Percentiles rank a stretch among this genome's conserved stretches.
phyloP scores from a whole-genome alignment of 768 basidiomycete genomes.

The Asterophora lycoperdoides region DNA sequence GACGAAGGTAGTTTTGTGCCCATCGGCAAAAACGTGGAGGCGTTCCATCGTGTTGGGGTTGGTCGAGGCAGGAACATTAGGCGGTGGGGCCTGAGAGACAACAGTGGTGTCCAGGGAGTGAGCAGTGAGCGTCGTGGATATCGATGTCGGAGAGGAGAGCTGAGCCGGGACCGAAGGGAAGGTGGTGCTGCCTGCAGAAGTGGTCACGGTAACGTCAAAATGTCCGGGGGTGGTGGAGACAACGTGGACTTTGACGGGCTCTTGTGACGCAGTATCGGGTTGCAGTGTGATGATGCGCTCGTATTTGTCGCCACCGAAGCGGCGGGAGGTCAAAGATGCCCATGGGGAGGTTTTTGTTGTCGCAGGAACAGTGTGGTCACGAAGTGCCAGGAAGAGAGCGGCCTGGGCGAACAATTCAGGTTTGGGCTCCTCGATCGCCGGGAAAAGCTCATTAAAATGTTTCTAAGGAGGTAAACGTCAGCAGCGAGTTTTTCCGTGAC shows the following conservation, averaged over 20 bases:
- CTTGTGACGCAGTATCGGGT: constrained; percentile 42
- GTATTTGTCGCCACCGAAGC: constrained; percentile 74
- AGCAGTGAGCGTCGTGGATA: constrained; percentile 51
- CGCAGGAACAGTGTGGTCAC: constrained; percentile 42
- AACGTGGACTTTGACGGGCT: constrained; percentile 39
- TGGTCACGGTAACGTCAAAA: constrained; percentile 51
- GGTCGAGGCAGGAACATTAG: constrained; percentile 48
- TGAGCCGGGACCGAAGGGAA: constrained; percentile 54
- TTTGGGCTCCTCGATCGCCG: constrained; percentile 51
- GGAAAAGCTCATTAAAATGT: constrained; percentile 81
- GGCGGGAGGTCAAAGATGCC: constrained; percentile 63
- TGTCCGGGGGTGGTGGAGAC: constrained; percentile 34
- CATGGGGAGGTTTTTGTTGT: constrained; percentile 51
- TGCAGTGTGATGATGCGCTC: constrained; percentile 61
- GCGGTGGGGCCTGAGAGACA: constrained; percentile 62
- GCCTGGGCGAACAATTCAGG: constrained; percentile 71
- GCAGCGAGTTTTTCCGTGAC: not conserved
- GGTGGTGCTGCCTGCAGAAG: constrained; percentile 24
- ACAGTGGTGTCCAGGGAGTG: constrained; percentile 58
- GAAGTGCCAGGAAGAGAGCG: constrained; percentile 69
- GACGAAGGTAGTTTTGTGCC: constrained; percentile 60
- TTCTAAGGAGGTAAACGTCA: constrained; percentile 46
- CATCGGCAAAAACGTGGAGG: constrained; percentile 68
- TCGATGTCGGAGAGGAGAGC: constrained; percentile 47
- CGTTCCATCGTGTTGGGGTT: constrained; percentile 62